Evolutionary conservation across 805 yeast genomes (phyloP).

Genomic region (Yamadazyma takamatsuzukensis): DNA sequence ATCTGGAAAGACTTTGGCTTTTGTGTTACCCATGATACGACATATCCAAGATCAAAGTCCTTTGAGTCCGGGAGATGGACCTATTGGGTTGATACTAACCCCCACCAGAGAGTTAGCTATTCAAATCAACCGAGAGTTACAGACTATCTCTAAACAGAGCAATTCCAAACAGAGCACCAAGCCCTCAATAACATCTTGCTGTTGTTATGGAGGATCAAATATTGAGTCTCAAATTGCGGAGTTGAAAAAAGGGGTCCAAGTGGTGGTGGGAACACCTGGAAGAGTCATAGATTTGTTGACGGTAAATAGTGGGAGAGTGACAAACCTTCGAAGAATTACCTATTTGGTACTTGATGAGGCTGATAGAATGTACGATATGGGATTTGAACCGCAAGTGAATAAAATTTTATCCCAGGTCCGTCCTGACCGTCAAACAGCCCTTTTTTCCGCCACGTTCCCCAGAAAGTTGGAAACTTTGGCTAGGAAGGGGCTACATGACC

Average conservation of each 20-base stretch:
- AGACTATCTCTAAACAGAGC: conserved; percentile 50
- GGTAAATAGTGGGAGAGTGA: conserved; percentile 74
- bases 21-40: conserved; percentile 76
- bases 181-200: conserved; percentile 58
- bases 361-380: conserved; percentile 94
- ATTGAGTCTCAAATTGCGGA: conserved; percentile 79
- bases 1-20: conserved; percentile 91
- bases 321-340: conserved; percentile 64
- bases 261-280: conserved; percentile 94
- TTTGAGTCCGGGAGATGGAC: conserved; percentile 53
- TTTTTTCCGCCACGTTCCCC: conserved; percentile 95
- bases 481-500: conserved; percentile 53
- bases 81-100: conserved; percentile 73
- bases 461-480: conserved; percentile 75
- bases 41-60: conserved; percentile 76
- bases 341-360: conserved; percentile 94
- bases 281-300: conserved; percentile 84
- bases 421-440: conserved; percentile 83
- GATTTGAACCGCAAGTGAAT: conserved; percentile 93
- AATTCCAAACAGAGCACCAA: too few relatives aligned
- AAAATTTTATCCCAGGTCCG: conserved; percentile 73
- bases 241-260: conserved; percentile 70
- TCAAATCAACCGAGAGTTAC: conserved; percentile 71
- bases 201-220: conserved; percentile 91
- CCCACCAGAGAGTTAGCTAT: conserved; percentile 92